Evolutionary conservation across 2,329 filamentous ascomycete species (phyloP).

Genomic region (Claviceps sp.): DNA sequence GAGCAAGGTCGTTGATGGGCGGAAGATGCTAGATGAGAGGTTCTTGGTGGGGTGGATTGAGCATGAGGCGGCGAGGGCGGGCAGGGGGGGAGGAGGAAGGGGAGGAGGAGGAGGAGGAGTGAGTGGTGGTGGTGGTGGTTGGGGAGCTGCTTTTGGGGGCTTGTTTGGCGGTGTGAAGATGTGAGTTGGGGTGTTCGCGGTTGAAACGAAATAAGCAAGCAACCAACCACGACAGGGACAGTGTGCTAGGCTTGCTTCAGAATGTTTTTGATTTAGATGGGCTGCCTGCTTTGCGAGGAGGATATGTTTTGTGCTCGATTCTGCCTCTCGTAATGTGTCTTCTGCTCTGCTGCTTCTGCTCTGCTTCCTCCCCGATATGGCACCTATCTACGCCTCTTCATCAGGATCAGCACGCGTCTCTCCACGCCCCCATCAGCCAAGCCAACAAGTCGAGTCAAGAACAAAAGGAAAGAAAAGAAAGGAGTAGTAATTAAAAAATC

Average conservation of each 20-base stretch:
- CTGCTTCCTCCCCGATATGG: too few relatives aligned
- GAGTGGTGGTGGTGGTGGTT: constrained; percentile 20
- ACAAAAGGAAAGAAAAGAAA: background rate
- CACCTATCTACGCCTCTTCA: too few relatives aligned
- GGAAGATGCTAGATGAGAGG: constrained; percentile 31
- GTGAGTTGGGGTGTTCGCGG: background rate
- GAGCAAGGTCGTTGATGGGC: constrained; percentile 36
- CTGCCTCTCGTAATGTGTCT: too few relatives aligned
- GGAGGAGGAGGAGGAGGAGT: constrained; percentile 22
- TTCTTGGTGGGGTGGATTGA: constrained; percentile 41
- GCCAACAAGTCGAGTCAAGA: background rate
- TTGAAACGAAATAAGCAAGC: too few relatives aligned
- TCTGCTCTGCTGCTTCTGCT: too few relatives aligned
- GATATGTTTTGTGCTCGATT: too few relatives aligned
- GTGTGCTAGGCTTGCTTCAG: too few relatives aligned
- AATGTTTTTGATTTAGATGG: too few relatives aligned
- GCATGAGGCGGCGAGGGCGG: constrained; percentile 27
- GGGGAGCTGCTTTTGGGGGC: constrained; percentile 22
- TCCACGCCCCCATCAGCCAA: too few relatives aligned
- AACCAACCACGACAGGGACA: too few relatives aligned
- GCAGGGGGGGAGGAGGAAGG: constrained; percentile 24
- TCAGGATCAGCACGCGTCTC: too few relatives aligned
- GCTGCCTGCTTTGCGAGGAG: too few relatives aligned
- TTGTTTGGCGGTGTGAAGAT: constrained; percentile 24
- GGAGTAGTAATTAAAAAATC: background rate